Evolutionary conservation across 257 asterid genomes (phyloP), one percentile per base, ranked within the genome.

Genomic region (Penstemon davidsonii): DNA sequence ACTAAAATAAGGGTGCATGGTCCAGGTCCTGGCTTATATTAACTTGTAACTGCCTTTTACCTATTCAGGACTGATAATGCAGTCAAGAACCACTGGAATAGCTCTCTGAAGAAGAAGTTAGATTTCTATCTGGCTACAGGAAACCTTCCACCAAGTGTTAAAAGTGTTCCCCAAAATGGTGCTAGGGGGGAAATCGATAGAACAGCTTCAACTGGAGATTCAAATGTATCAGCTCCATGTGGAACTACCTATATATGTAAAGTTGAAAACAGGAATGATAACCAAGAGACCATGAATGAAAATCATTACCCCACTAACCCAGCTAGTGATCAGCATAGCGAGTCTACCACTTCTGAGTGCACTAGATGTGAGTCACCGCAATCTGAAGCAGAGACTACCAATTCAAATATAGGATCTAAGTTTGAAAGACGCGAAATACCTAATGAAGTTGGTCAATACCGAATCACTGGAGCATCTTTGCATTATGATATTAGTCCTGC

Each of bases 71-170:
- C 99, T 39, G 96, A 93, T 72, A 93, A 93, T 79, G 90, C 96
- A 70, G 91, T 93, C 82, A 93, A 93, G 92, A 93, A 93, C 83
- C 99, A 93, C 74, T 93, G 99, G 99, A 93, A 93, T 71, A 93
- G 99, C 82, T 93, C 97, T 75, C 75, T 93, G 76, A 93, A 87
- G 85, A 93, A 93, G 82, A 93, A 90, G 84, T 68, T 81, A n/a
- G 97, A 93, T 76, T 85, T 90, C 79, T 90, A 88, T 83, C 66
- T 82, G 73, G 94, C 94, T 58, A 90, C 97, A 11, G 99, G 96
- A 57, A 90, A 83, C 76, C 96, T 93, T 66, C 96, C 96, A 19
- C 91, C 89, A 6, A 83, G 71, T 66, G 77, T 91, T 55, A 90
- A 84, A 76, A 82, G 52, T 64, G 75, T 69, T 70, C 54, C 71